Base-by-base conservation (phyloP, 129 eudicot genomes). In the Artemisia argyi region DNA sequence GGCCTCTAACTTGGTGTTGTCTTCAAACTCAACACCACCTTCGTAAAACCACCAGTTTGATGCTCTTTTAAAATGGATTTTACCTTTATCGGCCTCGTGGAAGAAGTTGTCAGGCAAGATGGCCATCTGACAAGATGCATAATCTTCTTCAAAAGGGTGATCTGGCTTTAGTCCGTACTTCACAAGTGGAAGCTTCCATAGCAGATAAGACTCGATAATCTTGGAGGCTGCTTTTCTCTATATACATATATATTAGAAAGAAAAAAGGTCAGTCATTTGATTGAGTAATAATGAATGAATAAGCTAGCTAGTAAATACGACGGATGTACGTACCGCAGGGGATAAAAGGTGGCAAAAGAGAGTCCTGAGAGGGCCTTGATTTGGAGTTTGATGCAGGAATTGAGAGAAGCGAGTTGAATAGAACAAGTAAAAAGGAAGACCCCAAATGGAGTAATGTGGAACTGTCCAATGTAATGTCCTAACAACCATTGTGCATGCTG, bases 91-190 rank as follows among this genome's bases (percentile, higher is more conserved):
- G 3, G 96, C 98, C 82, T 83, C 90, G 0, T 75, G 11, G 83
- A 94, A 94, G 86, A 94, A 90, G 6, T 59, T 75, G 0, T 90
- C 93, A 0, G 98, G 98, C 82, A 94, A 77, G 73, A 94, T 94
- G 55, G 98, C 98, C 98, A 94, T 94, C 72, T 94, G 98, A 58
- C 98, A 94, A 0, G 93, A 85, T 17, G 96, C 98, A n/a, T 94
- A 94, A 73, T 94, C 98, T 73, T 94, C 98, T 75, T 85, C 92
- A 35, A 94, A 94, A 0, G 98, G 98, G 82, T 94, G 98, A 0
- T 88, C 91, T 6, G 98, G 98, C 59, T 80, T 85, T 69, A 90
- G 80, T 8, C 96, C 98, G 35, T 94, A 90, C 73, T 90, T 94
- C 32, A 81, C 86, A 30, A 87, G 75, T 19, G 98, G 98, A 73